Percentiles rank a stretch among this genome's conserved stretches.
Conservation (phyloP, 768 basidiomycete genomes). For the Psilocybe cyanescens region DNA sequence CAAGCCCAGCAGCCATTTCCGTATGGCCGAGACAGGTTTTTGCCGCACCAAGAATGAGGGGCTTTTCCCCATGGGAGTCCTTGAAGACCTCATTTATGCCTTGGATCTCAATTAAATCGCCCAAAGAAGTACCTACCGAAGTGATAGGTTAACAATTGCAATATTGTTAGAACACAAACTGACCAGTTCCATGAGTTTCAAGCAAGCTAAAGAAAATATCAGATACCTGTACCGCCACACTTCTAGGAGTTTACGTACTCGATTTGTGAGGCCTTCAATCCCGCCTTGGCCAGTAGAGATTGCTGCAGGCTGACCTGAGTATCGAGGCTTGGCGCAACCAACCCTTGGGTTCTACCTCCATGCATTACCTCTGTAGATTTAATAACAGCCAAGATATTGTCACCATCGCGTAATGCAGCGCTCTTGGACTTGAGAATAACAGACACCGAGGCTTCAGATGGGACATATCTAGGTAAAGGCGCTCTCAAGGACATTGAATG, state of each 20-base stretch:
- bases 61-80: constrained; percentile 19
- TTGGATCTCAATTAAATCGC: constrained; percentile 35
- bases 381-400: constrained; percentile 30
- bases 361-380: constrained; percentile 31
- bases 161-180: not conserved
- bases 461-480: constrained; percentile 27
- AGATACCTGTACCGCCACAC: not conserved
- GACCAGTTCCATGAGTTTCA: constrained; percentile 35
- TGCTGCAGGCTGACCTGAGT: constrained; percentile 28
- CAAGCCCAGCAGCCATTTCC: constrained; percentile 29
- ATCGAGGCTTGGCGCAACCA: constrained; percentile 30
- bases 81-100: constrained; percentile 32
- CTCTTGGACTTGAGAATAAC: constrained; percentile 31
- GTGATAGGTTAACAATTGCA: not conserved
- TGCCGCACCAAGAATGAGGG: constrained; percentile 31
- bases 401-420: constrained; percentile 32
- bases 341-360: constrained; percentile 33
- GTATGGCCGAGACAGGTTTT: constrained; percentile 35
- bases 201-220: constrained; percentile 23
- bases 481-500: not conserved
- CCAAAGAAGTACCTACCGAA: constrained; percentile 30
- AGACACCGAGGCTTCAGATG: constrained; percentile 32
- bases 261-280: constrained; percentile 26
- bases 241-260: constrained; percentile 25
- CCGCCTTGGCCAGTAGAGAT: constrained; percentile 24